Base-by-base conservation (phyloP, 768 basidiomycete species). In the Termitomyces sp. region DNA sequence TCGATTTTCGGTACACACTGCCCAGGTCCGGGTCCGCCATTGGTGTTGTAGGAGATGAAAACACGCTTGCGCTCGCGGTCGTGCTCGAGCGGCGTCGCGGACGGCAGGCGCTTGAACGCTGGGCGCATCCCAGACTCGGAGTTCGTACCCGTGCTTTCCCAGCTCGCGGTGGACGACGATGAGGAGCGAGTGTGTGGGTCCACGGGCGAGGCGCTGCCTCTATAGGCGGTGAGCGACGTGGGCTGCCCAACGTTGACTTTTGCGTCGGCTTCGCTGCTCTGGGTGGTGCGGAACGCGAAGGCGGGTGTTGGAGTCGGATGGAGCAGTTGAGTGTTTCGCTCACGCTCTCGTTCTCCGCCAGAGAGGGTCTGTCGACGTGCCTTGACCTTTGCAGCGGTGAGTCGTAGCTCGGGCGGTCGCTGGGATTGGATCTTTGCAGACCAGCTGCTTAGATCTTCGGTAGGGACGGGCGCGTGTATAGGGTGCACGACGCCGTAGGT, bases 41-140 rank as follows among this genome's bases (percentile, higher is more conserved):
- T 8, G 12, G 2, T 8, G 7, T 8, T 35, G 22, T 38, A 16
- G 7, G 53, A 54, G 16, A 54, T 28, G 1, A 40, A 16, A 2
- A 13, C 38, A 3, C 54, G 54, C 42, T 55, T 60, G 35, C 22
- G 32, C 42, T 51, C 53, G 33, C 53, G 53, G 6, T 55, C 45
- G 9, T 45, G 24, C 28, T 60, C 59, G 15, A 60, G 52, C 18
- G 59, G 59, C 12, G 59, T 60, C 22, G 39, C 35, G 1, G 59
- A 60, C 6, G 59, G 59, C 9, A 60, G 28, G 6, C 59, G 40
- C 20, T 60, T 60, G n/a, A 60, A 60, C 6, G 52, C 7, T 2
- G 52, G 59, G 18, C 59, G 52, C 38, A 58, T 50, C 11, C 7
- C 28, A 3, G 50, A 7, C 16, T 49, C 57, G 24, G 35, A 22